Conservation (phyloP, 495 filamentous ascomycete genomes). For the Cetradonia linearis region DNA sequence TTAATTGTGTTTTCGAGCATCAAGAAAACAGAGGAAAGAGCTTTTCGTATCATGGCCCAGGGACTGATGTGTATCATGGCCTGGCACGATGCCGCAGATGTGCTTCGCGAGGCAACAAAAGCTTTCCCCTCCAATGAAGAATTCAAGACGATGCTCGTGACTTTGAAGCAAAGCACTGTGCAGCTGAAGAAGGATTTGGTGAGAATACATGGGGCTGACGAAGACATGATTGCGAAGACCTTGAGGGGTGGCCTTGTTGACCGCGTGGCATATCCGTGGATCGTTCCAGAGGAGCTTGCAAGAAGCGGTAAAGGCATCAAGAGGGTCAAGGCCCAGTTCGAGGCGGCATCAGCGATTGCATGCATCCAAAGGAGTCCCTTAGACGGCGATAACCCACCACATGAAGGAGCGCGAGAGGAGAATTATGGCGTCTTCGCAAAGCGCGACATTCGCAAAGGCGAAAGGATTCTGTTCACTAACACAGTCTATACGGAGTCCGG, state of each 20-base stretch:
- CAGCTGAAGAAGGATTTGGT: accelerated
- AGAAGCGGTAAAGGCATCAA: neutral
- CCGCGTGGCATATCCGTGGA: neutral
- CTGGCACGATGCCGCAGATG: neutral
- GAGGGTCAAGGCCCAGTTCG: neutral
- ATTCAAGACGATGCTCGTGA: neutral
- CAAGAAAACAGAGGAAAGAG: neutral
- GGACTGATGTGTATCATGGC: neutral
- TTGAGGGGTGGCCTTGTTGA: neutral
- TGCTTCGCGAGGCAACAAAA: neutral
- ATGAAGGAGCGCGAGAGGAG: neutral
- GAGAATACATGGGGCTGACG: neutral
- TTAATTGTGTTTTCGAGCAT: neutral
- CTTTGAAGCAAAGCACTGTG: accelerated
- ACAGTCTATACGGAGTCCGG: neutral
- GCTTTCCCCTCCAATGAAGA: neutral
- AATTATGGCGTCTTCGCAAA: neutral
- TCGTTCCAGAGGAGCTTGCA: neutral
- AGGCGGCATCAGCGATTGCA: neutral
- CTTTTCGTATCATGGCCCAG: neutral
- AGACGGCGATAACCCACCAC: neutral
- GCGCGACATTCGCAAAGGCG: neutral
- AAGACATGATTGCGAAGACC: accelerated
- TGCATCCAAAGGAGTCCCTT: neutral
- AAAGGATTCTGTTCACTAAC: neutral